Evolutionary conservation across 2,329 filamentous ascomycete species (phyloP).

Genomic region (Xylaria sp.): DNA sequence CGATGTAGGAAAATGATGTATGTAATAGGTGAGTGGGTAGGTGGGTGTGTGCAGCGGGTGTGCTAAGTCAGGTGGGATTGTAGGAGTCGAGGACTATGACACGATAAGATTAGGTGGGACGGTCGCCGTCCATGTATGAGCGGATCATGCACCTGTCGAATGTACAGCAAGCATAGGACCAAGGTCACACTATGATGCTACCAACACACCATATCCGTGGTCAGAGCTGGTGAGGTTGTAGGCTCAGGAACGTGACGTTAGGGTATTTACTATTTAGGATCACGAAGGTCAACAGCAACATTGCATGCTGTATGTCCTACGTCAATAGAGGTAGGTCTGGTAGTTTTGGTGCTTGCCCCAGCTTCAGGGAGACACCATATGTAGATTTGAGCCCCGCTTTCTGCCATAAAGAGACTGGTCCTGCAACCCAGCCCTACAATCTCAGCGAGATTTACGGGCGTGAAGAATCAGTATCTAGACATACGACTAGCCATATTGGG

Average conservation of each 20-base stretch:
- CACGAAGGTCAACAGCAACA: too few species aligned
- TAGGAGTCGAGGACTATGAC: constrained; percentile 27
- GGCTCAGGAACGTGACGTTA: constrained; percentile 5
- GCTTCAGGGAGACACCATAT: background rate
- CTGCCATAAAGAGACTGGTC: background rate
- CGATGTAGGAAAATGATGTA: constrained; percentile 15
- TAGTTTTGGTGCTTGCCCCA: background rate
- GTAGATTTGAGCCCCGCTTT: constrained; percentile 12
- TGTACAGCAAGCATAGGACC: constrained; percentile 8
- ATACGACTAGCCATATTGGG: too few species aligned
- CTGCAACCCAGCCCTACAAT: constrained; percentile 23
- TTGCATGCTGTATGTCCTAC: too few species aligned
- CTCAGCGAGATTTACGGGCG: background rate
- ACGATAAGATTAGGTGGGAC: constrained; percentile 17
- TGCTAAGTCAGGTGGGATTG: constrained; percentile 24
- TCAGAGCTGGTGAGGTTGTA: constrained; percentile 3
- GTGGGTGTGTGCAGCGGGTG: constrained; percentile 9
- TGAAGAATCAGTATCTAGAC: too few species aligned
- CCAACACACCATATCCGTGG: constrained; percentile 5
- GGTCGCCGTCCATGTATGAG: constrained; percentile 11
- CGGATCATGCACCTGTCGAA: constrained; percentile 17
- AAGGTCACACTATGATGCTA: constrained; percentile 2
- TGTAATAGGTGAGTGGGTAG: constrained; percentile 8
- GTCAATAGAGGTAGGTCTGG: background rate
- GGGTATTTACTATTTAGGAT: background rate